Evolutionary conservation across 805 yeast genomes (phyloP), one percentile per base, ranked within the genome.

Genomic region (Wickerhamiella sorbophila): DNA sequence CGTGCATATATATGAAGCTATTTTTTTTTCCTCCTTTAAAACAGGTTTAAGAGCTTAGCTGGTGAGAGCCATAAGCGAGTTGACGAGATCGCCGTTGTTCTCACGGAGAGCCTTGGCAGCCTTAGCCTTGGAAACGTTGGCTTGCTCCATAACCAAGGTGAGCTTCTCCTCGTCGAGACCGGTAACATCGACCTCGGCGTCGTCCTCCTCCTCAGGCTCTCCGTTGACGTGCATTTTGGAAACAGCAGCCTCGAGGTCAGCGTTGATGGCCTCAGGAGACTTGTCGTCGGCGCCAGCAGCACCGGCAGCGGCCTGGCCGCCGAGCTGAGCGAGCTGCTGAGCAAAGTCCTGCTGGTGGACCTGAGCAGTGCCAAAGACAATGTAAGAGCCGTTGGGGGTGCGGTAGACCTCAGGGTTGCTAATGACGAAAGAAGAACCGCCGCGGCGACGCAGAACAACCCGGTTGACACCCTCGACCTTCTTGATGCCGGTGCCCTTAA

Each of bases 361-460:
- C 75, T 85, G 83, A 62, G 95, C 94, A 70, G 87, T 96, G 70
- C 98, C 98, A 59, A 88, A 87, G 54, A 88, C 96, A 57, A 88
- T 79, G 74, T 82, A 91, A 56, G 94, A 79, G 63, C 96, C 95
- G 61, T 93, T 81, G 51, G 78, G 74, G 49, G 95, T 79, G 69
- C 74, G 84, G 94, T 72, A 88, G 48, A 91, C 97, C 56, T 86
- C 96, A 66, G 98, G 98, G 54, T 67, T 64, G 64, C 84, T 91
- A 69, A 88, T 83, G 61, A 91, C 94, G 65, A 79, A 75, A 62
- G 86, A 79, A 63, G 79, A 75, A 77, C 84, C 83, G 65, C 87
- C 86, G 70, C 83, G 79, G 73, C 79, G 84, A 71, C 80, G 84
- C 77, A 88, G 81, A 55, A 95, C 86, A 61, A 91, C 97, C 71